Evolutionary conservation across 2,329 filamentous ascomycete species (phyloP), one percentile per base, ranked within the genome.

Genomic region (Zymoseptoria crescenta): DNA sequence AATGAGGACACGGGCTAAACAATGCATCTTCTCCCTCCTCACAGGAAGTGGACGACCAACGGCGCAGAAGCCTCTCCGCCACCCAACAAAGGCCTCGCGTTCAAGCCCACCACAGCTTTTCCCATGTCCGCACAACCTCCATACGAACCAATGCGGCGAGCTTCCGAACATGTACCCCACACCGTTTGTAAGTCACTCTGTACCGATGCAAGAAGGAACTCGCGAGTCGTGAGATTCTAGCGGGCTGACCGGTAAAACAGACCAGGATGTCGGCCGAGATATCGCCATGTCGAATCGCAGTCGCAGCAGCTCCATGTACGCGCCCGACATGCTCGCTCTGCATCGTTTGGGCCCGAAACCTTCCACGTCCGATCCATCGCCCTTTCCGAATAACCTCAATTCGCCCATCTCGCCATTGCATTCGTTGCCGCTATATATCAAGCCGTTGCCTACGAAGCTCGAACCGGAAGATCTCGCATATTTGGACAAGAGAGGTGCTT

Each of bases 381-480:
- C 65, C 30, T 55, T 68, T 28, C 59, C 67, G n/a, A 59, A 65
- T 30, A 67, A 55, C 49, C 56, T 69, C 49, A 56, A 69, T 20
- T 62, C 70, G 54, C 70, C 67, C 28, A 61, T 61, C 10, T 61
- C 61, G 52, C 67, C 69, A 7, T 64, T 68, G 1, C 67, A 77
- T 52, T 74, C 79, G 35, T 78, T 86, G 30, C 83, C 83, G 6
- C 73, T 85, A 58, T 96, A 91, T 70, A 85, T 96, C 69, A 89
- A 89, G 68, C 87, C 90, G 24, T 79, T 96, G 6, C 91, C 91
- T 0, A 75, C 83, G 50, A 87, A 87, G 69, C 87, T 96, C 66
- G 85, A 87, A 5, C 80, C 83, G 13, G 91, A 96, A 66, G 92
- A 96, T 76, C 83, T 96, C 61, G 82, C 86, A 58, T 96, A 94